Conservation (phyloP, 805 yeast genomes). For the Cyberlindnera subsufficiens region DNA sequence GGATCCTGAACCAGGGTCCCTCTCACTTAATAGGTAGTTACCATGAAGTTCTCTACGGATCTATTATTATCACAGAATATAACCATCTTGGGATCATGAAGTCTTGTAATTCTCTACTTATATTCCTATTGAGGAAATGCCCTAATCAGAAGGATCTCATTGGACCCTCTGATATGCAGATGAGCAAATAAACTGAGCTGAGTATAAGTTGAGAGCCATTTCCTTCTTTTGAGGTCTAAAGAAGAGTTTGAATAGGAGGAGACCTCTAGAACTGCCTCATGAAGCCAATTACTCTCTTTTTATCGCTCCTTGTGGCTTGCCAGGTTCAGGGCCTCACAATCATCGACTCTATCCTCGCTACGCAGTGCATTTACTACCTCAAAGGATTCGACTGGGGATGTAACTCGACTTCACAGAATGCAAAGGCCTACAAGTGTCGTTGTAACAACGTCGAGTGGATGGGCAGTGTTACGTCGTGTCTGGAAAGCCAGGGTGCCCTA, state of each 20-base stretch:
- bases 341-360: constrained; percentile 33
- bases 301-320: not conserved
- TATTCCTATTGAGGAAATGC: no score
- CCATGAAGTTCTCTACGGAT: no score
- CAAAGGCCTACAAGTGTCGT: constrained; percentile 31
- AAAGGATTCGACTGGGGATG: constrained; percentile 39
- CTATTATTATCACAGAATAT: no score
- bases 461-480: constrained; percentile 38
- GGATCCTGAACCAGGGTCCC: no score
- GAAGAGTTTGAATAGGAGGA: not conserved
- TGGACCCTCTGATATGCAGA: constrained; percentile 4
- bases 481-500: constrained; percentile 27
- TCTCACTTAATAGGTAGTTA: no score
- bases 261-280: not conserved
- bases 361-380: constrained; percentile 36
- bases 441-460: constrained; percentile 39
- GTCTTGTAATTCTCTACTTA: no score
- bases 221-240: no score
- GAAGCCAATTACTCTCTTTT: not conserved
- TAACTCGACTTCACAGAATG: constrained; percentile 27
- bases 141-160: no score
- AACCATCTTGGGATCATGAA: no score
- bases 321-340: constrained; percentile 14
- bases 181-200: constrained; percentile 11
- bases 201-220: not conserved